Evolutionary conservation across 805 yeast genomes (phyloP).

Genomic region (Candida odintsovae): DNA sequence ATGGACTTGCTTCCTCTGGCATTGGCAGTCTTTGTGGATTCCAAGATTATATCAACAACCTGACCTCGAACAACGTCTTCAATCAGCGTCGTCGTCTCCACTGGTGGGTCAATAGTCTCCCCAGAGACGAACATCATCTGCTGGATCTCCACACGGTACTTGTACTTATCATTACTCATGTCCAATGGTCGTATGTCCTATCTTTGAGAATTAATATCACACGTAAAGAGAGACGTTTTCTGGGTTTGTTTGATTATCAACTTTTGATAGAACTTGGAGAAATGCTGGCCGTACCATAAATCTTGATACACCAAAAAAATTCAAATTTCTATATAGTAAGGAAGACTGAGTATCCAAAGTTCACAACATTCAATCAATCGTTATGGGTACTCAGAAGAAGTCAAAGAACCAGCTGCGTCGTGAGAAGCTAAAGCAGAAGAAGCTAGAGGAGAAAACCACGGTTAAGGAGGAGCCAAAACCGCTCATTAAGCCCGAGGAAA

Average conservation of each 20-base stretch:
- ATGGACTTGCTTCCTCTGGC: conserved; percentile 78
- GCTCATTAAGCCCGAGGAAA: background rate
- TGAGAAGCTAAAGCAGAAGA: conserved; percentile 18
- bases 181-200: too few species aligned
- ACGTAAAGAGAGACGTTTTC: background rate
- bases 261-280: background rate
- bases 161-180: conserved; percentile 39
- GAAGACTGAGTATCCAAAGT: too few species aligned
- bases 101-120: conserved; percentile 90
- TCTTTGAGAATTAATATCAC: too few species aligned
- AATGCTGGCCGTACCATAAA: background rate
- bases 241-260: background rate
- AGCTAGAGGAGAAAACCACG: conserved; percentile 9
- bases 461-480: background rate
- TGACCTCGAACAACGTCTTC: conserved; percentile 95
- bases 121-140: conserved; percentile 99
- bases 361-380: background rate
- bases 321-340: too few species aligned
- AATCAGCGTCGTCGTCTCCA: conserved; percentile 84
- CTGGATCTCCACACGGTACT: conserved; percentile 88
- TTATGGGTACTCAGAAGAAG: conserved; percentile 18
- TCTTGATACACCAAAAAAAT: background rate
- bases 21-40: conserved; percentile 73
- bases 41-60: conserved; percentile 78
- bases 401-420: conserved; percentile 33